These are phyloP conservation scores for Pichia paraexigua DNA, from an alignment of 805 yeast genomes.

Conservation along the genomic window DNA sequence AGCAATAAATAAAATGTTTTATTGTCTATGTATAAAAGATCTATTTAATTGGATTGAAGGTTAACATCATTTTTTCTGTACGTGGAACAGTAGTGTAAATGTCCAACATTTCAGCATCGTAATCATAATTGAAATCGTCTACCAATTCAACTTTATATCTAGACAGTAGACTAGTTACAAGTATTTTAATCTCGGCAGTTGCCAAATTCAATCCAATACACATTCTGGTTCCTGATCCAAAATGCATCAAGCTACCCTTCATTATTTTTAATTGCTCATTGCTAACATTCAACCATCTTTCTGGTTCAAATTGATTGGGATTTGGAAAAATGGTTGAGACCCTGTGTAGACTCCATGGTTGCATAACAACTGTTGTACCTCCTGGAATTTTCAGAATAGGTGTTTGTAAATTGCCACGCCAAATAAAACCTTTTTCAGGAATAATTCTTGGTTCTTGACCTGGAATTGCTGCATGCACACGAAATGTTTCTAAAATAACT, in stretches of 20 bases:
- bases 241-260: slow-evolving; percentile 52
- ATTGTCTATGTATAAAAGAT: no score
- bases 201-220: slow-evolving; percentile 69
- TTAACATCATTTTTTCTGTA: slow-evolving; percentile 13
- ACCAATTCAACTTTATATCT: slow-evolving; percentile 28
- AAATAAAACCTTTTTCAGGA: slow-evolving; percentile 25
- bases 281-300: slow-evolving; percentile 48
- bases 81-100: slow-evolving; percentile 27
- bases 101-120: slow-evolving; percentile 22
- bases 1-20: no score
- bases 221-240: slow-evolving; percentile 69
- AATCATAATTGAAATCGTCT: slow-evolving; percentile 21
- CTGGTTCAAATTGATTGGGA: slow-evolving; percentile 40
- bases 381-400: slow-evolving; percentile 34
- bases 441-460: slow-evolving; percentile 62
- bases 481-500: slow-evolving; percentile 48
- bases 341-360: slow-evolving; percentile 60
- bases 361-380: slow-evolving; percentile 52
- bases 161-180: slow-evolving; percentile 46
- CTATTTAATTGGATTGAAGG: not conserved
- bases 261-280: slow-evolving; percentile 34
- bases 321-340: slow-evolving; percentile 40
- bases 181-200: slow-evolving; percentile 53
- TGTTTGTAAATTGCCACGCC: slow-evolving; percentile 23
- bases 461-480: slow-evolving; percentile 66